phyloP scores from a whole-genome alignment of 208 protist genomes.

The Porcisia hertigi region DNA sequence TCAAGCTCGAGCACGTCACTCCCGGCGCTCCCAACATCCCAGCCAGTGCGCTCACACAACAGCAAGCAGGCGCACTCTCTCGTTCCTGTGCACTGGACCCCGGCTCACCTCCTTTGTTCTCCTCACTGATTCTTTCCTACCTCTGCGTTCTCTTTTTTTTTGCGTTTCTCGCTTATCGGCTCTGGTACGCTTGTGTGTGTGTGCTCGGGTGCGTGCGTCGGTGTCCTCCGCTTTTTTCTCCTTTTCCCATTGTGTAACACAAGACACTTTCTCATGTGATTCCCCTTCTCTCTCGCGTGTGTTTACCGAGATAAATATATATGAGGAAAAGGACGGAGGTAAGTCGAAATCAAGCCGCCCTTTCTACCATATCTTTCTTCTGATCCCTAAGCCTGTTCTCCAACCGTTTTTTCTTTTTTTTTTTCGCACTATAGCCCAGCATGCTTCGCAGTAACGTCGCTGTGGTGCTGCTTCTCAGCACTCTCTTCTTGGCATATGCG shows the following conservation, averaged over 20 bases:
- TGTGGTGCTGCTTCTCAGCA: slow-evolving; percentile 22
- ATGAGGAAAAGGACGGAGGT: too few species aligned
- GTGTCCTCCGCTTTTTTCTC: neutral
- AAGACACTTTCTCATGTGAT: neutral
- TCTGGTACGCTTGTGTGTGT: neutral
- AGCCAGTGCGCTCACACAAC: neutral
- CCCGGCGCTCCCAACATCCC: neutral
- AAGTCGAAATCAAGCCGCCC: too few species aligned
- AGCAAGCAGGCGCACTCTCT: neutral
- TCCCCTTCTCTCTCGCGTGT: neutral
- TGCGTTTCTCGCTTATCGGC: neutral
- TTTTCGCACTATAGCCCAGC: neutral
- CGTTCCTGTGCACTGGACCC: neutral
- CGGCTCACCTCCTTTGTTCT: neutral
- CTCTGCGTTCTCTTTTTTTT: neutral
- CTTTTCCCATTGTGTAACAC: neutral
- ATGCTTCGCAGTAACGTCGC: neutral
- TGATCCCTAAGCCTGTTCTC: neutral
- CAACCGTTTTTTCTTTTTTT: neutral
- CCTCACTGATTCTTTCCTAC: neutral
- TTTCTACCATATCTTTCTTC: neutral
- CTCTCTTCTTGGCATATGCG: slow-evolving; percentile 4
- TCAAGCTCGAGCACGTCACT: neutral
- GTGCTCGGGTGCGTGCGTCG: neutral
- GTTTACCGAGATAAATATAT: too few species aligned